Percentiles rank a stretch among this genome's conserved stretches.
Conservation (phyloP, 2,329 filamentous ascomycete species). For the Pseudogymnoascus pannorum region DNA sequence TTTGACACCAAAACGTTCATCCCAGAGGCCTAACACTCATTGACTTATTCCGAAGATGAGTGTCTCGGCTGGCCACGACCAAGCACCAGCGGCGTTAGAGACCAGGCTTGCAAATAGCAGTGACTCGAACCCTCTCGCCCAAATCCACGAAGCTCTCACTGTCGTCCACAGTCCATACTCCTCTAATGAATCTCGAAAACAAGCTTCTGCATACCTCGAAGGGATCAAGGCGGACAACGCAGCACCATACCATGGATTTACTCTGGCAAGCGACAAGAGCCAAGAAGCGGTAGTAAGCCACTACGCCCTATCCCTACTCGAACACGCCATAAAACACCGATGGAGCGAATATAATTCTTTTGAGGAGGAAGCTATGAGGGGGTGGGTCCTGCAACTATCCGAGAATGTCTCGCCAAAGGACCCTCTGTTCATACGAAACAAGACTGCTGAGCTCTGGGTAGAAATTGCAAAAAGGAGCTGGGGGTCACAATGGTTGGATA, state of each 20-base stretch:
- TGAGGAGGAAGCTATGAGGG: constrained; percentile 61
- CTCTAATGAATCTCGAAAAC: constrained; percentile 69
- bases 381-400: constrained; percentile 73
- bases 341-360: constrained; percentile 67
- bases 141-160: constrained; percentile 77
- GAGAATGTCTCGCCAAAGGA: constrained; percentile 64
- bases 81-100: constrained; percentile 1
- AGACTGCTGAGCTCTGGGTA: constrained; percentile 89
- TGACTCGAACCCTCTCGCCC: constrained; percentile 45
- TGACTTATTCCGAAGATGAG: constrained; percentile 1
- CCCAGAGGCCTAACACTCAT: constrained; percentile 5
- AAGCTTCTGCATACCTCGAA: constrained; percentile 82
- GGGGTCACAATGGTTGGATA: constrained; percentile 88
- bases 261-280: constrained; percentile 65
- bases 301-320: constrained; percentile 86
- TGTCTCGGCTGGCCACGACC: constrained; percentile 8
- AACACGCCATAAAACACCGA: constrained; percentile 79
- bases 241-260: constrained; percentile 78
- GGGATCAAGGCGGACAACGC: constrained; percentile 70
- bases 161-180: constrained; percentile 80
- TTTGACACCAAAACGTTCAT: neutral
- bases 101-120: constrained; percentile 31
- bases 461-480: constrained; percentile 90
- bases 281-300: constrained; percentile 81
- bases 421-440: constrained; percentile 80